Evolutionary conservation across 768 basidiomycete genomes (phyloP).

Genomic region (Ramaria sp.): DNA sequence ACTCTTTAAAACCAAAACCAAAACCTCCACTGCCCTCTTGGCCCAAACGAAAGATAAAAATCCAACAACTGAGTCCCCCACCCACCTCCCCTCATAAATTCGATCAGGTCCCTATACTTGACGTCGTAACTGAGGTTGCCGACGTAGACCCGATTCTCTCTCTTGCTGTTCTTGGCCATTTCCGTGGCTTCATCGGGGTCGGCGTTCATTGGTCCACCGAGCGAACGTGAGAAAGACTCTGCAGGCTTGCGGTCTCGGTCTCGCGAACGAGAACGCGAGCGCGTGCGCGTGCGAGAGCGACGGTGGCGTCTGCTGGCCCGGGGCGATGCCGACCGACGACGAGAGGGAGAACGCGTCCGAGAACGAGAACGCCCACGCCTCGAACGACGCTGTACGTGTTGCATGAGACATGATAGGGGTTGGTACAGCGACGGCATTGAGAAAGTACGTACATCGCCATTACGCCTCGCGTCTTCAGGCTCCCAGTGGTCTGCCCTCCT

Average conservation of each 20-base stretch:
- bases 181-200: constrained; percentile 90
- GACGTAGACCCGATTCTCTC: constrained; percentile 97
- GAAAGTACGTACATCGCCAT: constrained; percentile 47
- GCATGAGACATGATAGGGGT: constrained; percentile 4
- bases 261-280: constrained; percentile 37
- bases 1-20: constrained; percentile 34
- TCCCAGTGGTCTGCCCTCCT: constrained; percentile 71
- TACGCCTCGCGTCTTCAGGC: constrained; percentile 58
- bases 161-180: constrained; percentile 92
- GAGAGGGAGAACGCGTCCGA: constrained; percentile 29
- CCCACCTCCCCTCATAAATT: constrained; percentile 99
- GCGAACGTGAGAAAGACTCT: constrained; percentile 66
- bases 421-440: background rate
- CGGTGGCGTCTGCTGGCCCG: constrained; percentile 15
- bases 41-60: constrained; percentile 21
- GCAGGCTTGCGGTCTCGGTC: constrained; percentile 51
- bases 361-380: constrained; percentile 55
- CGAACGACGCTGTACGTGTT: constrained; percentile 41
- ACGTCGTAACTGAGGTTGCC: constrained; percentile 98
- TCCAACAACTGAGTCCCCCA: constrained; percentile 55
- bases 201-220: constrained; percentile 85
- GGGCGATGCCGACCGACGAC: constrained; percentile 25
- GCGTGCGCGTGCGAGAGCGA: constrained; percentile 55
- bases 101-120: constrained; percentile 97
- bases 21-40: constrained; percentile 21